These are phyloP conservation scores for Scheffersomyces illinoinensis DNA, from an alignment of 1,139 yeast genomes.

Conservation along the genomic window DNA sequence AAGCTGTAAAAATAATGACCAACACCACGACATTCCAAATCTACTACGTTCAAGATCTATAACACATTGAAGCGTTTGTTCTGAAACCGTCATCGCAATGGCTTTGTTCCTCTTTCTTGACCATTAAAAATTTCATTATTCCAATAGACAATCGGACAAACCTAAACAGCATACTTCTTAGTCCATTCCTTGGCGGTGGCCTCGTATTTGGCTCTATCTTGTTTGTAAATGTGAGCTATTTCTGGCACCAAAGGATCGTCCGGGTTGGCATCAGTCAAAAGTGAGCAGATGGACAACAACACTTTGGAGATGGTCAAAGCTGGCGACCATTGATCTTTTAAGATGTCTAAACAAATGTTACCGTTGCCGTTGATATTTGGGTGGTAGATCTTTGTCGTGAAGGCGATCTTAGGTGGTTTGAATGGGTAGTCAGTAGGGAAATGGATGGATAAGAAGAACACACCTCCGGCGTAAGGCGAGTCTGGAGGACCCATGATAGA, in stretches of 20 bases:
- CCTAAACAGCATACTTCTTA: conserved; percentile 89
- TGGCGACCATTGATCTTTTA: conserved; percentile 91
- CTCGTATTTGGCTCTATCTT: conserved; percentile 91
- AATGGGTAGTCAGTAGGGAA: conserved; percentile 96
- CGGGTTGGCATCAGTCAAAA: conserved; percentile 96
- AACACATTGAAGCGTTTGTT: background rate
- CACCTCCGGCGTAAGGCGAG: conserved; percentile 93
- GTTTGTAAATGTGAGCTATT: conserved; percentile 95
- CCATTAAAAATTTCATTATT: background rate
- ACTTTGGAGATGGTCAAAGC: conserved; percentile 90
- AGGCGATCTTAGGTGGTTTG: conserved; percentile 91
- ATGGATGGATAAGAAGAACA: conserved; percentile 84
- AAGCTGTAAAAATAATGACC: background rate
- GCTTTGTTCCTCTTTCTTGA: background rate
- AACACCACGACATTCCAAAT: background rate
- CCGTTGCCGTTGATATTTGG: conserved; percentile 91
- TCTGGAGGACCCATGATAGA: conserved; percentile 96
- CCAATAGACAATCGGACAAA: background rate
- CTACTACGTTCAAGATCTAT: background rate
- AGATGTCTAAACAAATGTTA: conserved; percentile 80
- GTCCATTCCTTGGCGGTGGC: conserved; percentile 99
- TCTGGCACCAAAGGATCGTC: conserved; percentile 99
- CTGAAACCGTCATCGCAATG: background rate
- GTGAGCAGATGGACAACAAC: conserved; percentile 81
- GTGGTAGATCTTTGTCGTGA: conserved; percentile 87